Evolutionary conservation across 306 rosid species (phyloP).

Genomic region (Bauhinia variegata): DNA sequence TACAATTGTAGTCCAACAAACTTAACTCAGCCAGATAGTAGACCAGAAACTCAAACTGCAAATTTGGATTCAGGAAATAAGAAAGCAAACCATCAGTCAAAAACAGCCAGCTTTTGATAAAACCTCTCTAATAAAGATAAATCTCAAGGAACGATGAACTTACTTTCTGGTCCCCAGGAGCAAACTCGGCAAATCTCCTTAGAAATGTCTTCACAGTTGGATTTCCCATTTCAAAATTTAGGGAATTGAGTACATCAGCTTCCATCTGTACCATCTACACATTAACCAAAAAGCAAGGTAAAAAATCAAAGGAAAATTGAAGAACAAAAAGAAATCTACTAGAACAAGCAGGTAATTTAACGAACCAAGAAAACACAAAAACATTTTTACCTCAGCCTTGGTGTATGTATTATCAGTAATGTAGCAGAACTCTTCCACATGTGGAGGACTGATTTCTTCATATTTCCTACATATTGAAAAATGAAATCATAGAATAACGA

Average conservation of each 20-base stretch:
- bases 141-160: slow-evolving; percentile 1
- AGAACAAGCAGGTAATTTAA: not conserved
- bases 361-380: not conserved
- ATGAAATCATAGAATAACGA: not conserved
- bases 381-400: slow-evolving; percentile 53
- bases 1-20: slow-evolving; percentile 64
- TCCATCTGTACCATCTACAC: slow-evolving; percentile 74
- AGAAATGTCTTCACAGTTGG: slow-evolving; percentile 74
- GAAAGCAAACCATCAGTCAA: slow-evolving; percentile 26
- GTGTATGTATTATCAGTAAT: slow-evolving; percentile 66
- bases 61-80: slow-evolving; percentile 48
- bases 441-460: slow-evolving; percentile 76
- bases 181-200: slow-evolving; percentile 58
- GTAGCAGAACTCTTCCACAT: slow-evolving; percentile 68
- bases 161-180: slow-evolving; percentile 49
- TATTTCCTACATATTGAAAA: slow-evolving; percentile 57
- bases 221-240: slow-evolving; percentile 69
- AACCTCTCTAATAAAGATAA: not conserved
- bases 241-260: slow-evolving; percentile 60
- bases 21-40: slow-evolving; percentile 86
- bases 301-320: not conserved
- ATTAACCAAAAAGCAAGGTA: slow-evolving; percentile 8
- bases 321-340: not conserved
- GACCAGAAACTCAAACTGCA: slow-evolving; percentile 64
- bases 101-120: not conserved